Base-by-base conservation (phyloP, 371 early-diverging fungal genomes). In the Haplosporangium sp. region DNA sequence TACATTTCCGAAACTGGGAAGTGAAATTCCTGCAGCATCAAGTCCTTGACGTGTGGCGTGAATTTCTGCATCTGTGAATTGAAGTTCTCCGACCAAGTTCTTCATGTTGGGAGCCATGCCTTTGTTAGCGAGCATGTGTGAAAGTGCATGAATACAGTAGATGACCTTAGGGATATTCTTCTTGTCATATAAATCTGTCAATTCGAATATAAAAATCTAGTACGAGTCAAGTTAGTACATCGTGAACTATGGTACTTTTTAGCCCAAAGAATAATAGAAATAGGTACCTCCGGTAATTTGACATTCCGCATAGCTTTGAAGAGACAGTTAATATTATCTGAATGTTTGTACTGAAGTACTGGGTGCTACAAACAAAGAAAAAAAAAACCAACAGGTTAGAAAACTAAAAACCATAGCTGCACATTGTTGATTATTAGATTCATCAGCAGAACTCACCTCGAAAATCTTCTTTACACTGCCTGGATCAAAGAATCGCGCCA, bases 141-240 rank as follows among this genome's bases (percentile, higher is more conserved):
- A 97, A 53, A 99, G 91, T 0, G 99, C 99, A 82, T 99, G 99
- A 61, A 99, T 93, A 86, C 99, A 99, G 85, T 99, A 99, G 72
- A 99, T 97, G 10, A 99, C 99, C 82, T 97, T 97, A 34, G 99
- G 99, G 83, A 99, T 95, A 85, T 99, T 99, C 85, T 99, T 99
- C 85, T 95, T 94, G 67, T 99, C 99, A 85, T 99, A 99, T 13
- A 99, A 86, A 86, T 99, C 99, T 0, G 98, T 96, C 71, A 97
- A 85, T 84, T 99, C 99, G 88, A 99, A 99, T 81, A 95, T 92
- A 88, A 99, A 99, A 71, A 95, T 92, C 82, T 87, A 69, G 20
- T n/a, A 27, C 27, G 27, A 27, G n/a, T 4, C n/a, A 61, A 27
- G 27, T 27, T 27, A 27, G 27, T 27, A 27, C 27, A 27, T 27